phyloP scores from a whole-genome alignment of 1,284 basidiomycete genomes.

The Macrocystidia cucumis region DNA sequence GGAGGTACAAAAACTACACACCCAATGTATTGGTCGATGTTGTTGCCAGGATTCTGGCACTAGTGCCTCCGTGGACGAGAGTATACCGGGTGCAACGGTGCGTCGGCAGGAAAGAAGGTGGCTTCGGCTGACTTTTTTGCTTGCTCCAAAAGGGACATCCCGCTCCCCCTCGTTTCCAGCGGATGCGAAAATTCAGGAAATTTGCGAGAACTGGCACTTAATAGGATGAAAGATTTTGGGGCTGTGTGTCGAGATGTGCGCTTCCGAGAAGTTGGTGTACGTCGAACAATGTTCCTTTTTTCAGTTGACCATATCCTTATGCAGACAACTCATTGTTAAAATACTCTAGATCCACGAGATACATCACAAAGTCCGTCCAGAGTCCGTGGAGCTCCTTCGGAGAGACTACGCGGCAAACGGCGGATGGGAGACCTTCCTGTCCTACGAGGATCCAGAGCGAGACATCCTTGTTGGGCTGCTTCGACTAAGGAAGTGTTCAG shows the following conservation, averaged over 20 bases:
- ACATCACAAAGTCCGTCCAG: constrained; percentile 94
- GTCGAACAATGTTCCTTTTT: constrained; percentile 25
- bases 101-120: constrained; percentile 13
- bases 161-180: constrained; percentile 89
- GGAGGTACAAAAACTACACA: constrained; percentile 98
- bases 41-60: constrained; percentile 90
- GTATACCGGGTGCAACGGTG: constrained; percentile 96
- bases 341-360: constrained; percentile 86
- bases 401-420: constrained; percentile 97
- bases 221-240: constrained; percentile 98
- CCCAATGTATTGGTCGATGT: constrained; percentile 97
- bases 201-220: constrained; percentile 90
- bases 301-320: too few relatives aligned
- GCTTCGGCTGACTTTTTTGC: constrained; percentile 3
- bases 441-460: constrained; percentile 95
- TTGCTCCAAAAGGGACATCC: constrained; percentile 71
- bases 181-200: constrained; percentile 99
- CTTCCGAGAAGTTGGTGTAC: constrained; percentile 94
- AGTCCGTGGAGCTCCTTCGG: constrained; percentile 94
- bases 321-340: too few relatives aligned
- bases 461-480: constrained; percentile 96
- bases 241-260: constrained; percentile 96
- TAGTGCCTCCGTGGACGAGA: constrained; percentile 98
- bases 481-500: constrained; percentile 90
- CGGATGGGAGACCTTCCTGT: constrained; percentile 99